Percentiles rank a stretch among this genome's conserved stretches.
These are phyloP conservation scores for Lactifluus pinguis DNA, from an alignment of 768 basidiomycete species.

Conservation along the genomic window DNA sequence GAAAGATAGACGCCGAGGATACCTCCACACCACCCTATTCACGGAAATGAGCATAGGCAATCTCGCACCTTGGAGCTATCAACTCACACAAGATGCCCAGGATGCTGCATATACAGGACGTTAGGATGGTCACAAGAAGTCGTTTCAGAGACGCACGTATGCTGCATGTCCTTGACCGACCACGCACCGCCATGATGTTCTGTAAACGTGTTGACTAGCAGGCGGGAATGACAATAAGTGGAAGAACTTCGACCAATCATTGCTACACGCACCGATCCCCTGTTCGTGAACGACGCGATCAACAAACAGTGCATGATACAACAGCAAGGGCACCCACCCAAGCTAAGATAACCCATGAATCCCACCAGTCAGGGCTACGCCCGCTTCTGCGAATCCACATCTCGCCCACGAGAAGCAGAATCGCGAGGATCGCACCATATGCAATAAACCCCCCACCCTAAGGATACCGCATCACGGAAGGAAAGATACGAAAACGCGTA, in stretches of 20 bases:
- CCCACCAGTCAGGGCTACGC: constrained; percentile 78
- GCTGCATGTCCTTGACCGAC: constrained; percentile 93
- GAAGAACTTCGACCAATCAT: not conserved
- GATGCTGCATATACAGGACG: constrained; percentile 35
- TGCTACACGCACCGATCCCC: constrained; percentile 19
- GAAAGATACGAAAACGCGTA: not conserved
- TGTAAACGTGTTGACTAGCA: constrained; percentile 80
- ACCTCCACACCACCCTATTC: constrained; percentile 84
- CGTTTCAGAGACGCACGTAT: constrained; percentile 50
- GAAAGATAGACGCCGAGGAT: constrained; percentile 79
- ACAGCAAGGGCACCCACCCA: constrained; percentile 34
- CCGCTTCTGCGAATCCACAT: constrained; percentile 64
- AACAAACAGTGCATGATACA: not conserved
- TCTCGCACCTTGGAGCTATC: not conserved
- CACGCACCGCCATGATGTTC: constrained; percentile 76
- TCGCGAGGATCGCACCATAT: constrained; percentile 73
- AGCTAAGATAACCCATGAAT: constrained; percentile 57
- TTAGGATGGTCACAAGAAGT: not conserved
- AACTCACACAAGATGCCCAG: constrained; percentile 62
- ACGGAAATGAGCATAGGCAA: not conserved
- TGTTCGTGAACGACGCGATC: not conserved
- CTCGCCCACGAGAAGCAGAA: constrained; percentile 70
- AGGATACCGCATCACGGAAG: not conserved
- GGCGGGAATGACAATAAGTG: not conserved
- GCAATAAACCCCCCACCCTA: constrained; percentile 83